These are phyloP conservation scores for Fusarium drepaniforme DNA, from an alignment of 2,329 filamentous ascomycete genomes.

Conservation along the genomic window DNA sequence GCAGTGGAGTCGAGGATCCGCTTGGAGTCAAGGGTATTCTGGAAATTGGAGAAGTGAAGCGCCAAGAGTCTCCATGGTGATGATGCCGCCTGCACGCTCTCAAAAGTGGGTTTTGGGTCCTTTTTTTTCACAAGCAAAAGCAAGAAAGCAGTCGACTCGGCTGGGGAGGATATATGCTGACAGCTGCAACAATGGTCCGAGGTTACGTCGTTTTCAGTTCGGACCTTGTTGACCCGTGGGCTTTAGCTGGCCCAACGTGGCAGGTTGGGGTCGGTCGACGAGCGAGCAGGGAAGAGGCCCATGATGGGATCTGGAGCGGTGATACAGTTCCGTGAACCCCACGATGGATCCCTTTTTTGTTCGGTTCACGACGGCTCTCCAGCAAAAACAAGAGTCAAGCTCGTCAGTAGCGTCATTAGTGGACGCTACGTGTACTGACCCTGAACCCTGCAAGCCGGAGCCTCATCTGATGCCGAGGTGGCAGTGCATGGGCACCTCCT, in stretches of 20 bases:
- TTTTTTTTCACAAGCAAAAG: background rate
- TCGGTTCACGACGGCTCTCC: background rate
- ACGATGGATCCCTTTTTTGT: background rate
- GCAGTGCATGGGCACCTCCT: background rate
- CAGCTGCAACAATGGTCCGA: background rate
- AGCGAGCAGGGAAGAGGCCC: background rate
- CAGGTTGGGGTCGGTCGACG: background rate
- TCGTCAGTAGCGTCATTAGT: background rate
- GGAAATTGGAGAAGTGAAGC: background rate
- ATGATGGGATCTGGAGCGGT: background rate
- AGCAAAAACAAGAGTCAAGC: background rate
- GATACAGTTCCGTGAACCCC: background rate
- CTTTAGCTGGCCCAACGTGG: background rate
- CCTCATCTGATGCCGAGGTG: background rate
- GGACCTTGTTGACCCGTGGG: background rate
- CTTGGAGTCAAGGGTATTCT: background rate
- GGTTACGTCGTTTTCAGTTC: slow-evolving; percentile 1
- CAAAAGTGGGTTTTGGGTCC: background rate
- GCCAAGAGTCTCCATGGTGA: background rate
- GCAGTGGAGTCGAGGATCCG: background rate
- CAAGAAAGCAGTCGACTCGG: background rate
- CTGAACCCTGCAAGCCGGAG: background rate
- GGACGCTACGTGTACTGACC: background rate
- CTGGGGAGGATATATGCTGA: background rate
- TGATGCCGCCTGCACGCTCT: background rate